These are phyloP conservation scores for Phaeosphaeria sp. DNA, from an alignment of 2,329 filamentous ascomycete species.

Conservation along the genomic window DNA sequence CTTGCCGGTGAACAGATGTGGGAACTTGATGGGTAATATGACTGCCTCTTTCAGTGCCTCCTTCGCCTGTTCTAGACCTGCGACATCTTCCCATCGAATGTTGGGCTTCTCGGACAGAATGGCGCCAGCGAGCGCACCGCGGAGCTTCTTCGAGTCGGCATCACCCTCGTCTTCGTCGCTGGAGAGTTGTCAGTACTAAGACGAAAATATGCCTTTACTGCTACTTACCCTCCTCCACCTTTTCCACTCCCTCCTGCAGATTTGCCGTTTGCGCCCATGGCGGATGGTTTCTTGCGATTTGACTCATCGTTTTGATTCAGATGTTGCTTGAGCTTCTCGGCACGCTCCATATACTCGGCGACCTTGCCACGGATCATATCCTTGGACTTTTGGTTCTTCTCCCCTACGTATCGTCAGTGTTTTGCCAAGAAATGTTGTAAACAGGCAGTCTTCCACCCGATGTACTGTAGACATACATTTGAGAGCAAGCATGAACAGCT, in stretches of 20 bases:
- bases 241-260: constrained; percentile 69
- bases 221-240: constrained; percentile 57
- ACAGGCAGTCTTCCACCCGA: background rate
- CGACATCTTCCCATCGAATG: constrained; percentile 97
- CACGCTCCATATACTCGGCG: constrained; percentile 96
- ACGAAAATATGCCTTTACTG: background rate
- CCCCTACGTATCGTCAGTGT: constrained; percentile 58
- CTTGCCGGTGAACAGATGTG: constrained; percentile 94
- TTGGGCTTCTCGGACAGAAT: constrained; percentile 96
- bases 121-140: constrained; percentile 87
- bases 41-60: constrained; percentile 98
- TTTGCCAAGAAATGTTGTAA: background rate
- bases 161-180: constrained; percentile 72
- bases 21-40: constrained; percentile 97
- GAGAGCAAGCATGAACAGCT: constrained; percentile 97
- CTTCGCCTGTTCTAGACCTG: constrained; percentile 91
- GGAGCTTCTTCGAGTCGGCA: constrained; percentile 93
- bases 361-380: constrained; percentile 97
- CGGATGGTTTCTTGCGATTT: constrained; percentile 73
- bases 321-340: constrained; percentile 96
- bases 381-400: constrained; percentile 97
- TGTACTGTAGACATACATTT: constrained; percentile 67
- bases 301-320: constrained; percentile 73
- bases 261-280: constrained; percentile 75
- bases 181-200: constrained; percentile 15